phyloP scores from a whole-genome alignment of 495 filamentous ascomycete species.

The Talaromyces stipitatus region DNA sequence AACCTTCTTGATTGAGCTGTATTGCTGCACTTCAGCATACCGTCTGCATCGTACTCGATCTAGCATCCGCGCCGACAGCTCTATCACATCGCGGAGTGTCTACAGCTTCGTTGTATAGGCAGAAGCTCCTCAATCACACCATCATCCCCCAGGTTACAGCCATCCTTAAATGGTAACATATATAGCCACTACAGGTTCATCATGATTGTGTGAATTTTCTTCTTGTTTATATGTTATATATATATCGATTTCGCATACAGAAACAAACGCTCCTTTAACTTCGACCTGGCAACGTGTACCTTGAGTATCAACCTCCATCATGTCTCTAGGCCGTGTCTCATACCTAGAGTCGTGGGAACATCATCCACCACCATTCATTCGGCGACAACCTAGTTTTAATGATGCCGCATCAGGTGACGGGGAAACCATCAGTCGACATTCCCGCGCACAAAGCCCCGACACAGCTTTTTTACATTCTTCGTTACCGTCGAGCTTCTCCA shows the following conservation, averaged over 20 bases:
- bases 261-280: background rate
- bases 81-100: background rate
- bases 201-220: background rate
- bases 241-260: background rate
- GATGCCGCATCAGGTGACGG: conserved; percentile 21
- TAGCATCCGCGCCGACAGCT: background rate
- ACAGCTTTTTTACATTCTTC: conserved; percentile 25
- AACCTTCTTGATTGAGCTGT: background rate
- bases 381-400: conserved; percentile 7
- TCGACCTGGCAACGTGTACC: background rate
- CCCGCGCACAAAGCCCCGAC: background rate
- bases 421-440: conserved; percentile 7
- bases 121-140: background rate
- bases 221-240: background rate
- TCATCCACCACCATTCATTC: conserved; percentile 27
- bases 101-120: background rate
- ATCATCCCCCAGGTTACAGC: background rate
- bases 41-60: background rate
- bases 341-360: conserved; percentile 40
- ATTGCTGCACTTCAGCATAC: background rate
- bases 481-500: conserved; percentile 31
- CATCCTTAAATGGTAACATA: background rate
- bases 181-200: background rate
- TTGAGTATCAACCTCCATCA: conserved; percentile 5
- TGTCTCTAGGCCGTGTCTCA: conserved; percentile 28